Base-by-base conservation (phyloP, 2,329 filamentous ascomycete species). In the Aspergillus tubingensis region DNA sequence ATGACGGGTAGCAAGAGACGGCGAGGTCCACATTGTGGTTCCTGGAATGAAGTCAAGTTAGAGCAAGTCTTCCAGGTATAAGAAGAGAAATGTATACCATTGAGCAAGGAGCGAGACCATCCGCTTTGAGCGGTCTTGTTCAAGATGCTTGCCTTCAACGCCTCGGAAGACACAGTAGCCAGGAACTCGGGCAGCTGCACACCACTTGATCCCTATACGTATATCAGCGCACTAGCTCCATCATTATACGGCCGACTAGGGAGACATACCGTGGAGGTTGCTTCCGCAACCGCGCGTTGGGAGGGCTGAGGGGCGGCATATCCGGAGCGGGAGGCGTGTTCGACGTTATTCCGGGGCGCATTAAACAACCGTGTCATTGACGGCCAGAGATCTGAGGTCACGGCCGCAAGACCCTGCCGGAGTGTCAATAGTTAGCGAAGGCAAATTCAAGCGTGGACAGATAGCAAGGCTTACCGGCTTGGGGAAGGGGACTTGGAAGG, bases 401-500 rank as follows among this genome's bases (percentile, higher is more conserved):
- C 73, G n/a, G 74, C 72, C 50, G 74, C 71, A 53, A 83, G 71
- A 61, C 78, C 80, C 82, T 86, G 64, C n/a, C 53, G 30, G 30
- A 27, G 43, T 54, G 21, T 8, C 36, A 47, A 7, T 15, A n/a
- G 55, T 71, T 17, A 72, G 64, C 47, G 7, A 17, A 15, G 32
- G 3, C 38, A 7, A 43, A 5, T 43, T 55, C 52, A 13, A 27
- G 6, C 49, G 11, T 11, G 27, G 11, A 13, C 32, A 53, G 39
- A 53, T 23, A 39, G 36, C 36, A 38, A 25, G 32, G 64, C 80
- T 68, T 72, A 84, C 82, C 68, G 80, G 80, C 63, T 80, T 70
- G 63, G 76, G 76, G 67, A 80, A 72, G 65, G 81, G 76, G 67
- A 78, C 74, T 72, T 82, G 80, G 68, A 83, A 82, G 71, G 82